Evolutionary conservation across 352 stramenopile genomes (phyloP).

Genomic region (Phytophthora kernoviae): DNA sequence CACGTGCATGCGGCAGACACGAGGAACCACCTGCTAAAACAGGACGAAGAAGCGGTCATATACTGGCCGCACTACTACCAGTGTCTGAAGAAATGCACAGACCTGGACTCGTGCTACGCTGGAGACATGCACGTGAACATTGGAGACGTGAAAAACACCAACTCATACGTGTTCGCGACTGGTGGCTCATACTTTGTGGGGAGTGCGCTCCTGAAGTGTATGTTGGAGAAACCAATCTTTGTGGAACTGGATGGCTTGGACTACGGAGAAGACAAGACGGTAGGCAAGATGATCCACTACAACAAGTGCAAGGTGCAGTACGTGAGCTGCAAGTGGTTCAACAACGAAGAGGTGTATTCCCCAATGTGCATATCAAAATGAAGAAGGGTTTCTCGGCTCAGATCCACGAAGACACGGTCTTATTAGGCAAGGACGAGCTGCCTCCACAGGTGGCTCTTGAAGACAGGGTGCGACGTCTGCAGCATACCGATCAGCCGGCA

Average conservation of each 20-base stretch:
- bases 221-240: slow-evolving; percentile 66
- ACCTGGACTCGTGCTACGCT: slow-evolving; percentile 69
- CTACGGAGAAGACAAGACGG: slow-evolving; percentile 78
- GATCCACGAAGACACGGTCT: slow-evolving; percentile 62
- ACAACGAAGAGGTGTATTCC: slow-evolving; percentile 83
- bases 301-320: slow-evolving; percentile 79
- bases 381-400: slow-evolving; percentile 61
- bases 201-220: slow-evolving; percentile 64
- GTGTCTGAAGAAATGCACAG: slow-evolving; percentile 74
- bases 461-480: slow-evolving; percentile 30
- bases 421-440: slow-evolving; percentile 55
- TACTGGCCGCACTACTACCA: slow-evolving; percentile 85
- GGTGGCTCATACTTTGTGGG: slow-evolving; percentile 80
- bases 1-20: slow-evolving; percentile 58
- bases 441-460: slow-evolving; percentile 18
- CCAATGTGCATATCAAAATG: slow-evolving; percentile 72
- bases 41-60: slow-evolving; percentile 76
- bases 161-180: slow-evolving; percentile 83
- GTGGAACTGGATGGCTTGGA: slow-evolving; percentile 70
- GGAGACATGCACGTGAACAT: slow-evolving; percentile 86
- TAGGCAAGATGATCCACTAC: slow-evolving; percentile 87
- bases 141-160: slow-evolving; percentile 57
- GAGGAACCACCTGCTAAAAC: slow-evolving; percentile 69
- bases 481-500: slow-evolving; percentile 14
- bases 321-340: slow-evolving; percentile 88